Percentiles rank a stretch among this genome's conserved stretches.
Conservation (phyloP, 1,284 basidiomycete genomes). For the Agroathelia rolfsii region DNA sequence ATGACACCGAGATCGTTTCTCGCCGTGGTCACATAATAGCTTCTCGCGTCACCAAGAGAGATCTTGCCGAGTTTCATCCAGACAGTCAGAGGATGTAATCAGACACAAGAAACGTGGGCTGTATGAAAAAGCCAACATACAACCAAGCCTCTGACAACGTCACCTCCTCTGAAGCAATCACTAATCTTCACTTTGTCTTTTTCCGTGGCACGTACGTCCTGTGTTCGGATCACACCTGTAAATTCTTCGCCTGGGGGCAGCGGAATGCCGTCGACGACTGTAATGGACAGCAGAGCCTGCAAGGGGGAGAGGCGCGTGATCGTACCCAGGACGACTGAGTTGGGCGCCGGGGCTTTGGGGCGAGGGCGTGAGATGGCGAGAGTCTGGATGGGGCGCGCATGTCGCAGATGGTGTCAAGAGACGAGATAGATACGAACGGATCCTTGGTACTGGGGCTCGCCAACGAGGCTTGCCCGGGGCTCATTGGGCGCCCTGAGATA, state of each 20-base stretch:
- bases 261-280: constrained; percentile 85
- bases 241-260: constrained; percentile 89
- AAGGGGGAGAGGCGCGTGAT: constrained; percentile 81
- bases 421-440: constrained; percentile 42
- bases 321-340: constrained; percentile 67
- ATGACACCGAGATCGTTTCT: constrained; percentile 91
- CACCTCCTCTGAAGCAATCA: constrained; percentile 93
- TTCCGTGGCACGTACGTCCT: constrained; percentile 89
- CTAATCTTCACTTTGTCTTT: constrained; percentile 89
- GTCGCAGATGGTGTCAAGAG: constrained; percentile 19
- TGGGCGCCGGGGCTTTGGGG: constrained; percentile 60
- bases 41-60: constrained; percentile 85
- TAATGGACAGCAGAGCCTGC: constrained; percentile 83
- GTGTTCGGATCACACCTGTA: constrained; percentile 81
- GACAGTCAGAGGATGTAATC: neutral
- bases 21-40: constrained; percentile 92
- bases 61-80: constrained; percentile 40
- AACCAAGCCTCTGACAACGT: constrained; percentile 88
- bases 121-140: constrained; percentile 38
- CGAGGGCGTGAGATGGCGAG: constrained; percentile 50
- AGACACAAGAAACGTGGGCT: neutral
- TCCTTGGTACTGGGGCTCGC: constrained; percentile 52
- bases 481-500: constrained; percentile 56
- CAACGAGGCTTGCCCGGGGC: constrained; percentile 73
- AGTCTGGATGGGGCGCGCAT: constrained; percentile 28